Conservation (phyloP, 805 yeast species). For the Suhomyces pyralidae region DNA sequence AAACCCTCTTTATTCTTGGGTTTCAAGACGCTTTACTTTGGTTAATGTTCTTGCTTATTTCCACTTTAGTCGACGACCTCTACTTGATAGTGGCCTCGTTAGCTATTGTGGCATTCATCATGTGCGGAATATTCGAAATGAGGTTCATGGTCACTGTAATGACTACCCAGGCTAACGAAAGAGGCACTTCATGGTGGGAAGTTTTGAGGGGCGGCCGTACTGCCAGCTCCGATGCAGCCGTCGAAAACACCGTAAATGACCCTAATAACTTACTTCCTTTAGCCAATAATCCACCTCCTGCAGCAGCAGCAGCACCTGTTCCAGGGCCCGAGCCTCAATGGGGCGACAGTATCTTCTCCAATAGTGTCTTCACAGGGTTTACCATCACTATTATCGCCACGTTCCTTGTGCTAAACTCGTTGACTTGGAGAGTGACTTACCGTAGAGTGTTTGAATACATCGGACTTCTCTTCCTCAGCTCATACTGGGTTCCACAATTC, state of each 20-base stretch:
- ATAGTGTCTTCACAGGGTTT: constrained; percentile 26
- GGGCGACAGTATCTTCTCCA: constrained; percentile 22
- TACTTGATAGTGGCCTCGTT: constrained; percentile 68
- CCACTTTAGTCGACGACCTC: constrained; percentile 52
- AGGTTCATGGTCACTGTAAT: constrained; percentile 67
- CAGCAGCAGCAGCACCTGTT: constrained; percentile 10
- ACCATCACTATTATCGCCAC: constrained; percentile 33
- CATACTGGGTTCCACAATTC: constrained; percentile 88
- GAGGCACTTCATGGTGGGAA: constrained; percentile 62
- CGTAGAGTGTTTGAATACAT: constrained; percentile 58
- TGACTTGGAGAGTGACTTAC: constrained; percentile 59
- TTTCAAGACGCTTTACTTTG: constrained; percentile 72
- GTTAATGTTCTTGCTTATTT: constrained; percentile 56
- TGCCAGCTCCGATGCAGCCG: constrained; percentile 32
- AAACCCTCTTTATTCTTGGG: constrained; percentile 56
- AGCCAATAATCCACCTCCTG: constrained; percentile 29
- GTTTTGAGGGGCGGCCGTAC: constrained; percentile 54
- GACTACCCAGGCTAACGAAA: constrained; percentile 69
- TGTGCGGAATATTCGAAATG: constrained; percentile 73
- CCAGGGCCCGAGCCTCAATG: constrained; percentile 9
- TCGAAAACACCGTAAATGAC: constrained; percentile 40
- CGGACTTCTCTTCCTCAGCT: constrained; percentile 51
- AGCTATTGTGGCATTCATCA: constrained; percentile 64
- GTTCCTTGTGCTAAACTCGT: constrained; percentile 50
- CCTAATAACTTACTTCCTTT: constrained; percentile 4